Evolutionary conservation across 495 filamentous ascomycete species (phyloP), one percentile per base, ranked within the genome.

Genomic region (Chaetomium fimeti): DNA sequence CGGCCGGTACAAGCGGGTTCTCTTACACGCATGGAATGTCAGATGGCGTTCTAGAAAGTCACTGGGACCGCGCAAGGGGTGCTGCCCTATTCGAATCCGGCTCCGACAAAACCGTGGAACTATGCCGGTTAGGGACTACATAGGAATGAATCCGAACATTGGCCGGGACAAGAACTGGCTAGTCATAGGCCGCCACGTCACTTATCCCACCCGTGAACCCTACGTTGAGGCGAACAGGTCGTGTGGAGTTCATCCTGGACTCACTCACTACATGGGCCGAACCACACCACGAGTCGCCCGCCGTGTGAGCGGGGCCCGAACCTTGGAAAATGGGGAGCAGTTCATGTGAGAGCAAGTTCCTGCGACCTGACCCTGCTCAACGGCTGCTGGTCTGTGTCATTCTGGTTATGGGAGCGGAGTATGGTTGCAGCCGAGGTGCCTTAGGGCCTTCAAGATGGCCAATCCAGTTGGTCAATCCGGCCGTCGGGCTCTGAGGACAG

Each of bases 181-280:
- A 75, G 57, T 75, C 68, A 73, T 61, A 60, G 53, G 43, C 63
- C 40, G 72, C 72, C 72, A 75, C 72, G 72, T 75, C 63, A 61
- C 68, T 60, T 56, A 42, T 52, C 52, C 62, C 58, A 45, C 66
- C 65, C 63, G 54, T 63, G 64, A 66, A 60, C 65, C 67, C 68
- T 27, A 47, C 57, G 20, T 29, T 9, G 36, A 54, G 18, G 45
- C 56, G 49, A 56, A 57, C 63, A 49, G 63, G 59, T 55, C 65
- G 54, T 59, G 42, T 60, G 47, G 60, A 63, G 63, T 62, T 68
- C 32, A 20, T 48, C 29, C 52, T 56, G 58, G 15, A 29, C 52
- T 62, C n/a, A 62, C 40, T 22, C 15, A 36, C 58, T 58, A 27
- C 20, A 29, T n/a, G 45, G 32, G 25, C 56, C 55, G 25, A 63